phyloP scores from a whole-genome alignment of 495 filamentous ascomycete genomes.

The Neurospora cerealis region DNA sequence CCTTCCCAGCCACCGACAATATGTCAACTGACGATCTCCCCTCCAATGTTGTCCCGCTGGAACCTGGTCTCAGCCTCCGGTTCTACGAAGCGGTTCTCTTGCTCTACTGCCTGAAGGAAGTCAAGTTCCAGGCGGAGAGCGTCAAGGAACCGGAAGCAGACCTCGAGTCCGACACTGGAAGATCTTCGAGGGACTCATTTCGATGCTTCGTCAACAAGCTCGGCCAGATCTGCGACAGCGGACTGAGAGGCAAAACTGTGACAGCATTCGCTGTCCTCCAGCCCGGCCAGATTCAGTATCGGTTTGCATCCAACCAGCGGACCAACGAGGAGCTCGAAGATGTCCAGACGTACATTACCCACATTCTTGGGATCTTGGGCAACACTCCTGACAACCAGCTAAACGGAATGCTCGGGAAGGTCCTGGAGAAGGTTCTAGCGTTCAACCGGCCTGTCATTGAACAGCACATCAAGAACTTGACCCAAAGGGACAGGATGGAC shows the following conservation, averaged over 20 bases:
- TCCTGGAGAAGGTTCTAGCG: neutral
- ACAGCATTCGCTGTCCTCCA: constrained; percentile 13
- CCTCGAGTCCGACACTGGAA: constrained; percentile 2
- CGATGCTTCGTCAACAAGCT: constrained; percentile 20
- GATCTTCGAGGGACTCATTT: constrained; percentile 2
- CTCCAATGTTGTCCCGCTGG: neutral
- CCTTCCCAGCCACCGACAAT: neutral
- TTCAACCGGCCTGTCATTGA: neutral
- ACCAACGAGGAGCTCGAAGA: neutral
- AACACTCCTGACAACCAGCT: neutral
- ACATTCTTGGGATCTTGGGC: constrained; percentile 4
- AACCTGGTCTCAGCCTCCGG: constrained; percentile 3
- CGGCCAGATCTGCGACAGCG: constrained; percentile 16
- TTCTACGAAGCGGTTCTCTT: constrained; percentile 17
- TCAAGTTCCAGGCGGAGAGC: neutral
- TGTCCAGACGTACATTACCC: neutral
- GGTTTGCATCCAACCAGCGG: constrained; percentile 15
- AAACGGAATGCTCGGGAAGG: neutral
- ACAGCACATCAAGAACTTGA: neutral
- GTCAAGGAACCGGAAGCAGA: constrained; percentile 4
- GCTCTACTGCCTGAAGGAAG: constrained; percentile 1
- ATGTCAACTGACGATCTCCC: neutral
- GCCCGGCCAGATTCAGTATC: constrained; percentile 12
- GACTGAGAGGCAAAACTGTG: constrained; percentile 6
- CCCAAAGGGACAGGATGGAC: neutral